These are phyloP conservation scores for Epichloe coenophiala DNA, from an alignment of 2,329 filamentous ascomycete species.

Conservation along the genomic window DNA sequence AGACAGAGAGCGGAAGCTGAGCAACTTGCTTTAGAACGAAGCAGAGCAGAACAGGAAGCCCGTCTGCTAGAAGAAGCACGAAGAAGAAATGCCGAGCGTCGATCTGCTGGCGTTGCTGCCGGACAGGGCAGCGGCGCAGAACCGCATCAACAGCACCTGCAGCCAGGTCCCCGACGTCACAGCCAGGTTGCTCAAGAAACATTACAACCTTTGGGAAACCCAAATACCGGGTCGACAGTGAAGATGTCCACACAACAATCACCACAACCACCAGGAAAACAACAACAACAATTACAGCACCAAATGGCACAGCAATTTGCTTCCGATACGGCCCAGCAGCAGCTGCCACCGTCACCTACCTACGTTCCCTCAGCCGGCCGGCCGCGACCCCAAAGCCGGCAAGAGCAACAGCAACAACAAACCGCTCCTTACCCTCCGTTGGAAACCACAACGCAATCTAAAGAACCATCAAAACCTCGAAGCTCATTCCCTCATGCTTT, in stretches of 20 bases:
- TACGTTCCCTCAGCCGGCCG: conserved; percentile 1
- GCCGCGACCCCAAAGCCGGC: conserved; percentile 9
- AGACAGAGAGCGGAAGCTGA: conserved; percentile 55
- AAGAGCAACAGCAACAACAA: conserved; percentile 1
- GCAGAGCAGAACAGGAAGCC: conserved; percentile 44
- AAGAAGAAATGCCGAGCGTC: conserved; percentile 45
- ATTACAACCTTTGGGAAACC: conserved; percentile 9
- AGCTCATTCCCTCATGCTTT: conserved; percentile 92
- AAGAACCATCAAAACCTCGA: conserved; percentile 27
- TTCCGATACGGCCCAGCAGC: neutral
- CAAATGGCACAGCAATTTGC: conserved; percentile 2
- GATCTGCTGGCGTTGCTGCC: conserved; percentile 37
- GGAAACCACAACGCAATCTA: conserved; percentile 9
- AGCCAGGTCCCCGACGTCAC: conserved; percentile 19
- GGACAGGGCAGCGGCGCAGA: conserved; percentile 18
- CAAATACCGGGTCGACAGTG: conserved; percentile 4
- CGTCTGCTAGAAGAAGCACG: conserved; percentile 41
- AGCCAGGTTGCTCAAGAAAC: conserved; percentile 15
- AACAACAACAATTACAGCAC: neutral
- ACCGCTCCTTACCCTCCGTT: neutral
- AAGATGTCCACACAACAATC: conserved; percentile 8
- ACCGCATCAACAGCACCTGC: conserved; percentile 12
- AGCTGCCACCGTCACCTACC: conserved; percentile 1
- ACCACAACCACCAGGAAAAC: neutral
- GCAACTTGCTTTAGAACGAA: conserved; percentile 37